These are phyloP conservation scores for Endothia cerciana DNA, from an alignment of 2,329 filamentous ascomycete species.

Conservation along the genomic window DNA sequence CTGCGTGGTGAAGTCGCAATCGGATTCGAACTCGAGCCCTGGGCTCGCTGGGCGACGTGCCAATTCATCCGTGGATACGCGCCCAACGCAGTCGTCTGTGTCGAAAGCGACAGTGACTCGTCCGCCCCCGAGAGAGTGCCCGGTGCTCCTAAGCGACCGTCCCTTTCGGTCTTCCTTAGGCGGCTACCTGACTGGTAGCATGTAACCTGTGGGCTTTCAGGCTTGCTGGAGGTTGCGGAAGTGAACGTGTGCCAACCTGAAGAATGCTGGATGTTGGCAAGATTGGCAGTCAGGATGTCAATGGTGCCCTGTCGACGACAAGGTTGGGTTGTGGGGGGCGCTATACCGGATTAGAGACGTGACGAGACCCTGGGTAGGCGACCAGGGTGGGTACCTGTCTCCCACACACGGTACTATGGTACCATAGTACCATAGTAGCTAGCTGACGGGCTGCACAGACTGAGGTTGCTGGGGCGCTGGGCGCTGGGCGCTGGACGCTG, in stretches of 20 bases:
- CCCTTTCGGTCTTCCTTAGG: no score
- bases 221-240: neutral
- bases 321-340: constrained; percentile 20
- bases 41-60: neutral
- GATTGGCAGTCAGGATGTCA: constrained; percentile 22
- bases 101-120: neutral
- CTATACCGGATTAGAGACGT: constrained; percentile 20
- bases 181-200: no score
- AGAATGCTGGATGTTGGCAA: neutral
- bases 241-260: neutral
- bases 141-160: neutral
- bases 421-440: neutral
- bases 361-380: constrained; percentile 13
- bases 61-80: neutral
- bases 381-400: constrained; percentile 6
- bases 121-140: neutral
- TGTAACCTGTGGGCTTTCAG: neutral
- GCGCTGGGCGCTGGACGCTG: no score
- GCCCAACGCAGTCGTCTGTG: neutral
- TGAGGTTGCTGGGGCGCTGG: neutral
- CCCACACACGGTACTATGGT: neutral
- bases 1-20: neutral
- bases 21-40: neutral
- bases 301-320: constrained; percentile 26
- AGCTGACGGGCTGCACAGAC: constrained; percentile 5